A percentile compares a stretch with the other conserved stretches of the same genome.
phyloP scores from a whole-genome alignment of 2,329 filamentous ascomycete genomes.

The Nigrograna mackinnonii region DNA sequence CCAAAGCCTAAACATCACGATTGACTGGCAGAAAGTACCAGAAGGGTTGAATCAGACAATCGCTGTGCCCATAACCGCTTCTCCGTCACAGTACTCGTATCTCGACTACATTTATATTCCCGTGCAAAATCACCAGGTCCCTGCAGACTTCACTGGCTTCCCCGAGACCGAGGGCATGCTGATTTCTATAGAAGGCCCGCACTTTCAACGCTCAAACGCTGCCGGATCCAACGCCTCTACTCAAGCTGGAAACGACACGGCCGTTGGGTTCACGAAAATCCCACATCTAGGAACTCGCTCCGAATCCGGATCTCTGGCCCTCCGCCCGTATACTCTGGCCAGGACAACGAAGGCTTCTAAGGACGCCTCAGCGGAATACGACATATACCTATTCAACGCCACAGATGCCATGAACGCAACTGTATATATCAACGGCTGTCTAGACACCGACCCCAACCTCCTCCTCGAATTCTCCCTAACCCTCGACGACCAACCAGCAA shows the following conservation, averaged over 20 bases:
- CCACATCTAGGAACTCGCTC: conserved; percentile 17
- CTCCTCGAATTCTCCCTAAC: conserved; percentile 51
- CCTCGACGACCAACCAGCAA: conserved; percentile 11
- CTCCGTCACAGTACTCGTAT: conserved; percentile 17
- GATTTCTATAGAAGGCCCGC: conserved; percentile 20
- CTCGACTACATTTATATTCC: conserved; percentile 18
- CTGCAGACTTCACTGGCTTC: conserved; percentile 15
- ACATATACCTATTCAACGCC: conserved; percentile 19
- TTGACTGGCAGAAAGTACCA: conserved; percentile 18
- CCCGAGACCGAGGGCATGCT: conserved; percentile 14
- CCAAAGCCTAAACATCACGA: conserved; percentile 18
- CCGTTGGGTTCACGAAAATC: conserved; percentile 13
- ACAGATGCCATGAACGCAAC: conserved; percentile 29
- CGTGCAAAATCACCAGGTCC: conserved; percentile 13
- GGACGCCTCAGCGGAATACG: conserved; percentile 14
- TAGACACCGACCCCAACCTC: conserved; percentile 52
- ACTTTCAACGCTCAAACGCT: conserved; percentile 13
- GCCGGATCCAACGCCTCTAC: background rate
- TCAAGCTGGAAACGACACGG: background rate
- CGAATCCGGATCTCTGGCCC: conserved; percentile 17
- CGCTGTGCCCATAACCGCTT: conserved; percentile 12
- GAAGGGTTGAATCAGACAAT: conserved; percentile 12
- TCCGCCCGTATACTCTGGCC: conserved; percentile 14
- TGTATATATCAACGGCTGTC: conserved; percentile 29
- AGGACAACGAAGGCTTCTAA: conserved; percentile 12